Evolutionary conservation across 2,329 filamentous ascomycete genomes (phyloP).

Genomic region (Alternaria sp.): DNA sequence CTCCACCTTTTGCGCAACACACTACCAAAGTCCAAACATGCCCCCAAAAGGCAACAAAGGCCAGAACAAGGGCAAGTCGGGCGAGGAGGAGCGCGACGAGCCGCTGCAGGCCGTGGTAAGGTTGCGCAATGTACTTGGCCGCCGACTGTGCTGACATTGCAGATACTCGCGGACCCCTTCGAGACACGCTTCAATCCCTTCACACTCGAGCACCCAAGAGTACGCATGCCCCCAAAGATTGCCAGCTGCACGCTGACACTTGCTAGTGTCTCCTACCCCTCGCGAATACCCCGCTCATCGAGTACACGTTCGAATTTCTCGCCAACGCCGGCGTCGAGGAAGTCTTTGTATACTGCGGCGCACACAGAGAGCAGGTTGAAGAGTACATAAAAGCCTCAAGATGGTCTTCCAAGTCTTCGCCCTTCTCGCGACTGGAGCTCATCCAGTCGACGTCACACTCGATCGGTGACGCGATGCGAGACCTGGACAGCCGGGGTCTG

Average conservation of each 20-base stretch:
- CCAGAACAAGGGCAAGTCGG: slow-evolving; percentile 50
- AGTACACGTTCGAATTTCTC: slow-evolving; percentile 96
- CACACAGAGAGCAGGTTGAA: slow-evolving; percentile 87
- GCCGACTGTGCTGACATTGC: slow-evolving; percentile 29
- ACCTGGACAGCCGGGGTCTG: slow-evolving; percentile 85
- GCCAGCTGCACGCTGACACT: slow-evolving; percentile 29
- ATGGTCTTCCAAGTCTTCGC: slow-evolving; percentile 76
- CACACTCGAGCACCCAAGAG: slow-evolving; percentile 86
- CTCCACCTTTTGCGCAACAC: slow-evolving; percentile 13
- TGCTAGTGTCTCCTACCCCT: slow-evolving; percentile 87
- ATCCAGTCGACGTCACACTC: slow-evolving; percentile 88
- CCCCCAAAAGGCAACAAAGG: slow-evolving; percentile 59
- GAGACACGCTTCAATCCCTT: slow-evolving; percentile 92
- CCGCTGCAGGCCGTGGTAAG: slow-evolving; percentile 69
- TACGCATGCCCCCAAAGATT: slow-evolving; percentile 56
- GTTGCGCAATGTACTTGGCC: slow-evolving; percentile 36
- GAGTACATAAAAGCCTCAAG: slow-evolving; percentile 82
- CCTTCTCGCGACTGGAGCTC: slow-evolving; percentile 84
- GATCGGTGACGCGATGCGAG: slow-evolving; percentile 92
- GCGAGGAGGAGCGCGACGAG: slow-evolving; percentile 68
- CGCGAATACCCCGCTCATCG: slow-evolving; percentile 92
- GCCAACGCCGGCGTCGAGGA: slow-evolving; percentile 95
- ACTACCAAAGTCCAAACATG: slow-evolving; percentile 45
- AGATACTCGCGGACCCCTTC: slow-evolving; percentile 94
- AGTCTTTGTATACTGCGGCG: slow-evolving; percentile 89